These are phyloP conservation scores for Diaporthe citriasiana DNA, from an alignment of 2,329 filamentous ascomycete species.

Conservation along the genomic window DNA sequence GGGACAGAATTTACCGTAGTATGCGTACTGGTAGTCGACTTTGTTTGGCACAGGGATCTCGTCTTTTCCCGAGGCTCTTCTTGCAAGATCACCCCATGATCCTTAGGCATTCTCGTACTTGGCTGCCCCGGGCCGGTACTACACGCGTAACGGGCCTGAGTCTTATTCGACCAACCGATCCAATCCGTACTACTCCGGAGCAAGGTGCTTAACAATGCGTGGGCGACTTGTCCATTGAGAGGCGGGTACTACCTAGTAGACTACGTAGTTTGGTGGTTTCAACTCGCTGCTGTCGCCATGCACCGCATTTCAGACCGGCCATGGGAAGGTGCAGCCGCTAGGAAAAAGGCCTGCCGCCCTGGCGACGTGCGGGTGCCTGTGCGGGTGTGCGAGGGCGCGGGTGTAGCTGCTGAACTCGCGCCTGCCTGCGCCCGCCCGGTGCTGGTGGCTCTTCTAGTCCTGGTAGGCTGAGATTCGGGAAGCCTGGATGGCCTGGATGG, in stretches of 20 bases:
- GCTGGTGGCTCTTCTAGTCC: not conserved
- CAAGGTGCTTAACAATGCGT: not conserved
- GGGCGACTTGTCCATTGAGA: not conserved
- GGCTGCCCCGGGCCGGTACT: not conserved
- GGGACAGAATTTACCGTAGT: too few species aligned
- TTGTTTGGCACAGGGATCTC: not conserved
- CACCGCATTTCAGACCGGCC: not conserved
- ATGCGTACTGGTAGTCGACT: not conserved
- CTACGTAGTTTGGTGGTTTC: not conserved
- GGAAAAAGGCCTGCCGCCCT: constrained; percentile 18
- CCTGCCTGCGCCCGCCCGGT: not conserved
- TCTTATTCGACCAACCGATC: not conserved
- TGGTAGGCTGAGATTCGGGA: not conserved
- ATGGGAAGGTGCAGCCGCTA: constrained; percentile 16
- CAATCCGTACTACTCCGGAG: not conserved
- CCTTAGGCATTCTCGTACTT: not conserved
- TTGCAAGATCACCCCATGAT: not conserved
- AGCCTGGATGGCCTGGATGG: not conserved
- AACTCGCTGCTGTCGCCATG: not conserved
- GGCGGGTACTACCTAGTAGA: constrained; percentile 1
- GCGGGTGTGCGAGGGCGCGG: not conserved
- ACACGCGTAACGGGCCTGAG: not conserved
- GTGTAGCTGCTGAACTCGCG: not conserved
- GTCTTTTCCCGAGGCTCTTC: constrained; percentile 4
- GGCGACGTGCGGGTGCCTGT: constrained; percentile 23